A percentile compares a stretch with the other conserved stretches of the same genome.
Conservation (phyloP, 2,329 filamentous ascomycete species). For the Cercospora nicotianae region DNA sequence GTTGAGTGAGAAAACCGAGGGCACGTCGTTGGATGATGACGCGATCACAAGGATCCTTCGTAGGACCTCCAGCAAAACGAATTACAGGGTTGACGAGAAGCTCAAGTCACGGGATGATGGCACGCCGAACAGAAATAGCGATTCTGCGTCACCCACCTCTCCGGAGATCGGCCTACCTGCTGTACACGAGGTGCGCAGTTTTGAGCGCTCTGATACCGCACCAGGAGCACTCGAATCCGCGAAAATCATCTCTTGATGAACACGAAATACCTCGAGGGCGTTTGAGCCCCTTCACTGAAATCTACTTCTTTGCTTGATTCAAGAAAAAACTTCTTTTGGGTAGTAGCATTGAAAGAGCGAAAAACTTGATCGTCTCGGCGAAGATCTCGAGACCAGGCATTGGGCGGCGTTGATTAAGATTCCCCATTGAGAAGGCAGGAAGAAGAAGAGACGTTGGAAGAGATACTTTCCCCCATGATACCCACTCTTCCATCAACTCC, state of each 20-base stretch:
- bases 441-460: not conserved
- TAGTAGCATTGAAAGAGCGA: not conserved
- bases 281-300: no score
- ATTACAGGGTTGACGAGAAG: slow-evolving; percentile 69
- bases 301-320: not conserved
- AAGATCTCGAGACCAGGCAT: not conserved
- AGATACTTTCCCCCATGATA: not conserved
- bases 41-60: slow-evolving; percentile 61
- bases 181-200: slow-evolving; percentile 3
- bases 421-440: not conserved
- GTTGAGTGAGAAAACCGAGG: slow-evolving; percentile 45
- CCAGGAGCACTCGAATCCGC: slow-evolving; percentile 21
- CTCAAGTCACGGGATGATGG: slow-evolving; percentile 49
- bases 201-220: slow-evolving; percentile 23
- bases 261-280: no score
- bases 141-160: slow-evolving; percentile 6
- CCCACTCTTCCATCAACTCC: not conserved
- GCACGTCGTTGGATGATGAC: slow-evolving; percentile 44
- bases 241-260: not conserved
- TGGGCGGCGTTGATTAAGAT: not conserved
- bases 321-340: not conserved
- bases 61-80: not conserved
- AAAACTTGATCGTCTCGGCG: not conserved
- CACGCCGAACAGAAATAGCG: slow-evolving; percentile 26
- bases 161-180: slow-evolving; percentile 1